A percentile compares a stretch with the other conserved stretches of the same genome.
Evolutionary conservation across 2,329 filamentous ascomycete genomes (phyloP).

Genomic region (Sporothrix schenckii): DNA sequence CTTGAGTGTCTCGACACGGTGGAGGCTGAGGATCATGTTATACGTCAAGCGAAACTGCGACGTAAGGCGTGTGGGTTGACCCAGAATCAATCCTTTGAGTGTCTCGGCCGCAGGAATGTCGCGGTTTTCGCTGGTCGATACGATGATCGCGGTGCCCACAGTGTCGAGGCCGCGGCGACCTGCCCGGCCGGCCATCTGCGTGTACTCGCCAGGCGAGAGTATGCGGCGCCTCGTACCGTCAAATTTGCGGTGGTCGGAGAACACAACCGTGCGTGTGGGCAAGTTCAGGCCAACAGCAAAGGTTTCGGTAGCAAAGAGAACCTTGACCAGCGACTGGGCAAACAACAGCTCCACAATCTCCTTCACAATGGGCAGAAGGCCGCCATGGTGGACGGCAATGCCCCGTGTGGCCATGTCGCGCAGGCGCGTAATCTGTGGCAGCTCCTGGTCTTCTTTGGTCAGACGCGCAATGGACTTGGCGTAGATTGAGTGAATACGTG

Average conservation of each 20-base stretch:
- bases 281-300: slow-evolving; percentile 98
- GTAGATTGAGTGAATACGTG: slow-evolving; percentile 94
- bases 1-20: slow-evolving; percentile 93
- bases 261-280: slow-evolving; percentile 93
- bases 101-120: slow-evolving; percentile 85
- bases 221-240: slow-evolving; percentile 92
- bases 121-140: slow-evolving; percentile 75
- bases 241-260: slow-evolving; percentile 95
- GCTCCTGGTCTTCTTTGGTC: slow-evolving; percentile 81
- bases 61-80: slow-evolving; percentile 89
- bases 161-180: slow-evolving; percentile 90
- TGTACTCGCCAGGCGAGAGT: slow-evolving; percentile 91
- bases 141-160: slow-evolving; percentile 92
- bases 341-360: slow-evolving; percentile 97
- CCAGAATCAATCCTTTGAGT: slow-evolving; percentile 90
- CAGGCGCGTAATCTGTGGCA: slow-evolving; percentile 91
- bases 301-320: slow-evolving; percentile 95
- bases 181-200: slow-evolving; percentile 95
- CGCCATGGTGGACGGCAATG: slow-evolving; percentile 95
- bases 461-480: slow-evolving; percentile 91
- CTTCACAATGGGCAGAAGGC: slow-evolving; percentile 92
- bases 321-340: slow-evolving; percentile 91
- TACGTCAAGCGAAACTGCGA: slow-evolving; percentile 98
- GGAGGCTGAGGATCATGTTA: slow-evolving; percentile 97
- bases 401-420: slow-evolving; percentile 83